Evolutionary conservation across 73 alveolate genomes (phyloP).

Genomic region (Symbiodinium pilosum): DNA sequence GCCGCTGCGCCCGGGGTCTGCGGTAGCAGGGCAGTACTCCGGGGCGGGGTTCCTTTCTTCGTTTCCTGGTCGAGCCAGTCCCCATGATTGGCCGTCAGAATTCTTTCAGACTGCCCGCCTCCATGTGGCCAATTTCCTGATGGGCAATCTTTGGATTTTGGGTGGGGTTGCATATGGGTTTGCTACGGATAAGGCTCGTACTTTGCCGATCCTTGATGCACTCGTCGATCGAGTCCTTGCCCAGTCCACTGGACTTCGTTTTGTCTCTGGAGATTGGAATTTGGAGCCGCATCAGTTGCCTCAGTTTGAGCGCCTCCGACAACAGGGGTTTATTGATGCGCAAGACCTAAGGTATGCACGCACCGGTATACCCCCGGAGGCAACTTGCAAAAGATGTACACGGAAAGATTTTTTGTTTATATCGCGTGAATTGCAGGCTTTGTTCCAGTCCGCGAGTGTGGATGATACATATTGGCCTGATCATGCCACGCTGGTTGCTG

Average conservation of each 20-base stretch:
- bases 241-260: neutral
- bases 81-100: neutral
- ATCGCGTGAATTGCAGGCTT: neutral
- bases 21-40: neutral
- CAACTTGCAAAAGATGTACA: neutral
- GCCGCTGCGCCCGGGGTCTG: neutral
- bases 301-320: neutral
- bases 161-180: conserved; percentile 15
- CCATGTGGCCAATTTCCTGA: neutral
- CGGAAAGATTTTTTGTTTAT: neutral
- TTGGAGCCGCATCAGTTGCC: neutral
- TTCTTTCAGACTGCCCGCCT: neutral
- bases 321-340: neutral
- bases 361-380: neutral
- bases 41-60: conserved; percentile 1
- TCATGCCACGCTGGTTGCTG: neutral
- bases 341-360: neutral
- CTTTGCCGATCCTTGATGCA: neutral
- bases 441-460: neutral
- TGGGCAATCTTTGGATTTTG: neutral
- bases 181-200: neutral
- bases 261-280: conserved; percentile 32
- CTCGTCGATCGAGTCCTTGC: neutral
- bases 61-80: neutral
- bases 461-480: neutral